Conservation (phyloP, 257 asterid species). For the Euphrasia confusa region DNA sequence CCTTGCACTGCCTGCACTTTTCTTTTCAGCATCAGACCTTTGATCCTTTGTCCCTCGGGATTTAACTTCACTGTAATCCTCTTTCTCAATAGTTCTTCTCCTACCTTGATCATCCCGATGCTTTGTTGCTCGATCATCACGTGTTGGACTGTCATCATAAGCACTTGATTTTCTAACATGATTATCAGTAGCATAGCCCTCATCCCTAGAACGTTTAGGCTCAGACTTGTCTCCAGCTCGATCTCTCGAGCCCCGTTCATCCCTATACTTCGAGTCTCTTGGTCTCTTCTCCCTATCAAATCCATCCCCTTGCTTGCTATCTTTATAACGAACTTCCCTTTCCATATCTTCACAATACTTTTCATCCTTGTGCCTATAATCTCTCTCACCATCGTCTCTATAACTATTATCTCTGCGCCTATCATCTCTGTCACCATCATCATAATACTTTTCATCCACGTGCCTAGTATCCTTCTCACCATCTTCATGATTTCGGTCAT, state of each 20-base stretch:
- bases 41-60: conserved; percentile 65
- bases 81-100: conserved; percentile 64
- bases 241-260: conserved; percentile 53
- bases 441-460: conserved; percentile 48
- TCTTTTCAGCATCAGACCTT: conserved; percentile 61
- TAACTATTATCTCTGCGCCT: conserved; percentile 40
- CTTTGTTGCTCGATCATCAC: conserved; percentile 61
- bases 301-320: conserved; percentile 58
- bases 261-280: conserved; percentile 61
- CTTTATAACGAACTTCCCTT: conserved; percentile 46
- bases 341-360: conserved; percentile 62
- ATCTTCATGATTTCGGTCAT: conserved; percentile 60
- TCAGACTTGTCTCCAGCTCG: conserved; percentile 69
- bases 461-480: conserved; percentile 47
- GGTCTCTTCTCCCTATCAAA: conserved; percentile 64
- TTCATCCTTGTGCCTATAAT: conserved; percentile 51
- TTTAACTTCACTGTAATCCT: conserved; percentile 59
- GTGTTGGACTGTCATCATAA: conserved; percentile 57
- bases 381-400: conserved; percentile 42
- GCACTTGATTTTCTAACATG: conserved; percentile 55
- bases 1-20: conserved; percentile 44
- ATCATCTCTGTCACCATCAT: conserved; percentile 47
- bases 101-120: conserved; percentile 69
- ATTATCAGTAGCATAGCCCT: conserved; percentile 48
- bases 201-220: conserved; percentile 58